phyloP scores from a whole-genome alignment of 768 basidiomycete genomes.

The Pleurotus ostreatus region DNA sequence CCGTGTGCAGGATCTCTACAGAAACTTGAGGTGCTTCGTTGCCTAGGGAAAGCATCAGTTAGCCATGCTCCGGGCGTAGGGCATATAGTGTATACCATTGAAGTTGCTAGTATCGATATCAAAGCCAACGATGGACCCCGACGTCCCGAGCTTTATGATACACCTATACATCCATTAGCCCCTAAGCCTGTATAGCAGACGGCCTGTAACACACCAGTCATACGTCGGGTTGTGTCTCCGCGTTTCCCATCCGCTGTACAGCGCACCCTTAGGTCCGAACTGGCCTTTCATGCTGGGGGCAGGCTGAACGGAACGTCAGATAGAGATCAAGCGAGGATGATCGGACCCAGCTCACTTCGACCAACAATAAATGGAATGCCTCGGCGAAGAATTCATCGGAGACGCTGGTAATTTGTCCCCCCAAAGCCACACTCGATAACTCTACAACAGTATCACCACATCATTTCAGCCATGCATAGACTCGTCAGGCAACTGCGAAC shows the following conservation, averaged over 20 bases:
- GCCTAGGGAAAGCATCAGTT: slow-evolving; percentile 35
- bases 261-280: slow-evolving; percentile 92
- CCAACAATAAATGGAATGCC: slow-evolving; percentile 76
- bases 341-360: slow-evolving; percentile 50
- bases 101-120: slow-evolving; percentile 97
- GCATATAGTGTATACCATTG: slow-evolving; percentile 48
- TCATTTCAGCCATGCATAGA: neutral
- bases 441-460: slow-evolving; percentile 42
- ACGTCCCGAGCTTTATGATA: slow-evolving; percentile 83
- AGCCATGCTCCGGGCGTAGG: no score
- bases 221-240: slow-evolving; percentile 82
- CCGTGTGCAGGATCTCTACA: slow-evolving; percentile 53
- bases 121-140: slow-evolving; percentile 71
- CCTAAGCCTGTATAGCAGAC: neutral
- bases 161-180: slow-evolving; percentile 50
- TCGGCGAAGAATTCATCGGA: slow-evolving; percentile 98
- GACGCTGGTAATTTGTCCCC: slow-evolving; percentile 66
- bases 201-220: slow-evolving; percentile 68
- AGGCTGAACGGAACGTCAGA: slow-evolving; percentile 45
- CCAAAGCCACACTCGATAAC: slow-evolving; percentile 82
- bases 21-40: slow-evolving; percentile 86
- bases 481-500: neutral
- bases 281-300: slow-evolving; percentile 90
- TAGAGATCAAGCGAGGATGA: slow-evolving; percentile 2
- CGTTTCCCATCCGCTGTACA: slow-evolving; percentile 94